These are phyloP conservation scores for Trypanosoma scelopori DNA, from an alignment of 208 protist genomes.

Conservation along the genomic window DNA sequence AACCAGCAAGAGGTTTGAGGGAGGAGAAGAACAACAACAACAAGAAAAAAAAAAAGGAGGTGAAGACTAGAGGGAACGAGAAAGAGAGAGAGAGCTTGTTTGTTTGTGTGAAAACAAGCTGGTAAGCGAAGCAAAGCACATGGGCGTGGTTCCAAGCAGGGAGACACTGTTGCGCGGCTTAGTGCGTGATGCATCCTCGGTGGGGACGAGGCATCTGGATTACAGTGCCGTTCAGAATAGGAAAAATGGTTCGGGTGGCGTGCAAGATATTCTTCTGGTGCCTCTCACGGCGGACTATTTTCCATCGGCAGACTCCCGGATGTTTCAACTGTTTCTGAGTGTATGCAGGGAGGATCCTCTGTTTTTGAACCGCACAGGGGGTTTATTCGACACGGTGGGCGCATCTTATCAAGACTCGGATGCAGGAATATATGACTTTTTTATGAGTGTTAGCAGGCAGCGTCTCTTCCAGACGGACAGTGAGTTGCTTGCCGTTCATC, in stretches of 20 bases:
- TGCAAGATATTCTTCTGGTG: conserved; percentile 47
- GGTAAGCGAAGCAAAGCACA: not conserved
- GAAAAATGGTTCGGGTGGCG: not conserved
- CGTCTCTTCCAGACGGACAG: conserved; percentile 62
- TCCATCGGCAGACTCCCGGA: conserved; percentile 33
- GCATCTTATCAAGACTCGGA: conserved; percentile 26
- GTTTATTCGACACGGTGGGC: conserved; percentile 29
- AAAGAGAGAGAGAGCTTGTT: not conserved
- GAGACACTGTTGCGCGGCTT: conserved; percentile 1
- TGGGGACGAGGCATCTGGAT: not conserved
- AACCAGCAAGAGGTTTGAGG: no score
- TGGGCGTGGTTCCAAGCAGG: conserved; percentile 13
- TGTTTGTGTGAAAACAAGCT: not conserved
- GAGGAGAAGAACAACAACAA: no score
- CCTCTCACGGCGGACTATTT: conserved; percentile 72
- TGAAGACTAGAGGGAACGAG: not conserved
- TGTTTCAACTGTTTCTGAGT: conserved; percentile 54
- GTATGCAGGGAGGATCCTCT: conserved; percentile 43
- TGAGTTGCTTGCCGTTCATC: conserved; percentile 49
- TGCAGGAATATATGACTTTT: conserved; percentile 55
- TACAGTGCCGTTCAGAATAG: not conserved
- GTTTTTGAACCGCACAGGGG: conserved; percentile 1
- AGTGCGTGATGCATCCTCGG: not conserved
- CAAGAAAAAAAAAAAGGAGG: not conserved
- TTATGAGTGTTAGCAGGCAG: conserved; percentile 62